Conservation (phyloP, 2,329 filamentous ascomycete genomes). For the Colletotrichum sp. region DNA sequence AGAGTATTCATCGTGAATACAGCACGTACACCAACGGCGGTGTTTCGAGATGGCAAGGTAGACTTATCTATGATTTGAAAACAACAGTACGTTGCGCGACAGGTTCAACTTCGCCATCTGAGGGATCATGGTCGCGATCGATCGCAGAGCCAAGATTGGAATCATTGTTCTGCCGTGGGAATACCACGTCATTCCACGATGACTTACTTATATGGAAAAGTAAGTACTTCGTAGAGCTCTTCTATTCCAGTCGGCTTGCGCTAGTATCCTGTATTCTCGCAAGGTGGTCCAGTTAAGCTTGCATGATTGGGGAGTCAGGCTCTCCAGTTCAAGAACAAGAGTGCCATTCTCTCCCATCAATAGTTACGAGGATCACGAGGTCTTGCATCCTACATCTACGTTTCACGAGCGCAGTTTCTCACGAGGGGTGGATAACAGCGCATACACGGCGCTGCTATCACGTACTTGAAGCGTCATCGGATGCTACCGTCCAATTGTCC, state of each 20-base stretch:
- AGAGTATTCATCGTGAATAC: neutral
- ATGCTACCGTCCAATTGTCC: too few relatives aligned
- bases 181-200: neutral
- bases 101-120: neutral
- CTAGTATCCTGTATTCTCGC: neutral
- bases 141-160: too few relatives aligned
- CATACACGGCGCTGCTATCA: too few relatives aligned
- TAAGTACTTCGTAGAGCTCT: neutral
- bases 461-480: too few relatives aligned
- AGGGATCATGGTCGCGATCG: neutral
- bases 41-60: neutral
- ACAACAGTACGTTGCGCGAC: neutral
- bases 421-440: too few relatives aligned
- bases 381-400: too few relatives aligned
- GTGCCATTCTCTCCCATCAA: neutral
- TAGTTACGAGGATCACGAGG: too few relatives aligned
- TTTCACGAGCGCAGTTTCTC: too few relatives aligned
- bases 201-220: neutral
- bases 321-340: neutral
- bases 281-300: neutral
- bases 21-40: neutral
- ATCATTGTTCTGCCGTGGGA: neutral
- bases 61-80: too few relatives aligned
- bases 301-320: neutral
- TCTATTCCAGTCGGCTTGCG: rapidly evolving